Percentiles rank a stretch among this genome's conserved stretches.
Conservation (phyloP, 2,329 filamentous ascomycete species). For the Botrytis tulipae region DNA sequence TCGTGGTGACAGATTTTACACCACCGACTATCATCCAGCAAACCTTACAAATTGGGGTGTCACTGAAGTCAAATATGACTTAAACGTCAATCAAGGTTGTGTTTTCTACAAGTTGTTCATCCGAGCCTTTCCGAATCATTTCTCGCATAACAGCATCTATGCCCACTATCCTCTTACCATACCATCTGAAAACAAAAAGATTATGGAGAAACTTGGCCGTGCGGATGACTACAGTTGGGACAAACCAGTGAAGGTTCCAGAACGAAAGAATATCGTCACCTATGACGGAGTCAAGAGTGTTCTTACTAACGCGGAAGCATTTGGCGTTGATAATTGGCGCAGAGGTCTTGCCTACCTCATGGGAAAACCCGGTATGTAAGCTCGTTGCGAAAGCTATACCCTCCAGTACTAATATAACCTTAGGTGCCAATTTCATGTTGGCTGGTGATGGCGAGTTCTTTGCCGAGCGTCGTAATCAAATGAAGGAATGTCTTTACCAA, state of each 20-base stretch:
- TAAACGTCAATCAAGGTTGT: slow-evolving; percentile 57
- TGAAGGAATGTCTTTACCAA: slow-evolving; percentile 57
- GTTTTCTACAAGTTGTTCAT: slow-evolving; percentile 81
- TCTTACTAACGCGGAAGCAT: slow-evolving; percentile 35
- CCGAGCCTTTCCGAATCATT: slow-evolving; percentile 75
- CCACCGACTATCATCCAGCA: slow-evolving; percentile 49
- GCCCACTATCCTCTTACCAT: slow-evolving; percentile 62
- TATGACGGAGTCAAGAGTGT: slow-evolving; percentile 33
- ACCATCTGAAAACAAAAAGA: slow-evolving; percentile 67
- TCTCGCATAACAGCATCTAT: slow-evolving; percentile 77
- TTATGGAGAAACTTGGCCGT: slow-evolving; percentile 59
- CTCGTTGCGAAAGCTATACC: not conserved
- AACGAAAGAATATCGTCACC: slow-evolving; percentile 18
- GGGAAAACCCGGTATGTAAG: slow-evolving; percentile 22
- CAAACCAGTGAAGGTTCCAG: slow-evolving; percentile 24
- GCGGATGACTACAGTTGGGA: slow-evolving; percentile 28
- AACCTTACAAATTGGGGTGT: slow-evolving; percentile 81
- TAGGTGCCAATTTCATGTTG: slow-evolving; percentile 53
- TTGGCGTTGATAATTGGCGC: slow-evolving; percentile 35
- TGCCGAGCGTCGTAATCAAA: slow-evolving; percentile 50
- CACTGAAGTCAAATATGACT: slow-evolving; percentile 68
- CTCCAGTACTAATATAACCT: not conserved
- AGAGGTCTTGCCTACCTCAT: slow-evolving; percentile 18
- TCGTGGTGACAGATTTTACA: slow-evolving; percentile 56
- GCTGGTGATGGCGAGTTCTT: slow-evolving; percentile 50